Evolutionary conservation across 805 yeast genomes (phyloP), one percentile per base, ranked within the genome.

Genomic region (Starmerella vitae): DNA sequence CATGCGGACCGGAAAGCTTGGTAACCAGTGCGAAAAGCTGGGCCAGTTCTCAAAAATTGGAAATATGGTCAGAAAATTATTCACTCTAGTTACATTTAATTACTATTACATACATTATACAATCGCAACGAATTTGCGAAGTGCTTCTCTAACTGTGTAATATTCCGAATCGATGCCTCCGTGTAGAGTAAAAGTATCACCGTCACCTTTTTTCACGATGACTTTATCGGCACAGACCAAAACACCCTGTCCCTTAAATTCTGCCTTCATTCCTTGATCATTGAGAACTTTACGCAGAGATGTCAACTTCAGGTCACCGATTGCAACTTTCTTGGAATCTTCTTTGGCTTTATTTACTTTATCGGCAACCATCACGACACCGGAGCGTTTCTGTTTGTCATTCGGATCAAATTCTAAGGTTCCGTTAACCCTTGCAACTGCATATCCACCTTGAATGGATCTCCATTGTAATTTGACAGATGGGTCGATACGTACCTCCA

Each of bases 221-320:
- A 91, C 71, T 37, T 64, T 64, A 40, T 78, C 79, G 53, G 86
- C 86, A 32, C 93, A 79, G 12, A 86, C 93, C 29, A 91, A 63
- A 0, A 85, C 76, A 56, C 97, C 97, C 57, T 85, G 95, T 39
- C 95, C 93, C 57, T 79, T 75, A 57, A 88, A 84, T 53, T 86
- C 95, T 1, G 93, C 95, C 37, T 64, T 66, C 51, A 79, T 72
- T 35, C 82, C 79, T 39, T 62, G 59, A 4, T 66, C 62, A 22
- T 66, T 60, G 27, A 91, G 64, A 42, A 68, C 70, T 49, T 72
- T 72, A 51, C 81, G 77, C 36, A 91, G 64, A 46, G 85, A 94
- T 0, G 91, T 80, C 20, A 91, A 64, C 44, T 80, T 70, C 32
- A 91, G 74, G 56, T 86, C 94, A 28, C 99, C 99, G 42, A 91